A percentile compares a stretch with the other conserved stretches of the same genome.
Conservation (phyloP, 2,329 filamentous ascomycete genomes). For the Tolypocladium pustulatum region DNA sequence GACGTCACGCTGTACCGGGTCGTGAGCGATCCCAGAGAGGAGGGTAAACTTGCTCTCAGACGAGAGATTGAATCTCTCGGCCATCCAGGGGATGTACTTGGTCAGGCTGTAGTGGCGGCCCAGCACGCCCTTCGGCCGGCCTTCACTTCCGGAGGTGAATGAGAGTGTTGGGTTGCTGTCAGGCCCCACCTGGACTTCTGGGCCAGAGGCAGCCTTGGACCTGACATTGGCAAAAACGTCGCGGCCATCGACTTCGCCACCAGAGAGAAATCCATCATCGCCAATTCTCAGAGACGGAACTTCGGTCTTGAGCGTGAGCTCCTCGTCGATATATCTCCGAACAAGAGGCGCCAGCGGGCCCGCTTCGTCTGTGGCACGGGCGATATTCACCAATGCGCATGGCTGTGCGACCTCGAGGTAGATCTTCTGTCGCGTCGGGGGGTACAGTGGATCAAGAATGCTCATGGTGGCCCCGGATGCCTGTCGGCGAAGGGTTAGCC, state of each 20-base stretch:
- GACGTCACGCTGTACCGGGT: constrained; percentile 61
- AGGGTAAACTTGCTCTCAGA: constrained; percentile 69
- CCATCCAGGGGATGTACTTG: constrained; percentile 92
- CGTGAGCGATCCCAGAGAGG: constrained; percentile 75
- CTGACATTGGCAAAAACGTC: constrained; percentile 53
- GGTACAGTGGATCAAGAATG: not conserved
- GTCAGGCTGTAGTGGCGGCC: constrained; percentile 80
- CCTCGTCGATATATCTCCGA: constrained; percentile 57
- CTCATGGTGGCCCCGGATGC: not conserved
- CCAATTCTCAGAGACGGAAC: constrained; percentile 63
- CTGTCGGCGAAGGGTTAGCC: too few relatives aligned
- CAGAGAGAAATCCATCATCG: constrained; percentile 61
- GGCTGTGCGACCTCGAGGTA: not conserved
- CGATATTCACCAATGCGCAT: not conserved
- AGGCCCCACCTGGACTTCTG: constrained; percentile 72
- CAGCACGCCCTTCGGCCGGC: constrained; percentile 74
- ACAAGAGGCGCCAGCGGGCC: constrained; percentile 41
- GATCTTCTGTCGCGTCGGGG: not conserved
- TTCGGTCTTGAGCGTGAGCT: constrained; percentile 61
- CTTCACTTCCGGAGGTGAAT: constrained; percentile 68
- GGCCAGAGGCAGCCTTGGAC: constrained; percentile 42
- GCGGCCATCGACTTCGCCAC: constrained; percentile 52
- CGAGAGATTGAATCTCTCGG: constrained; percentile 64
- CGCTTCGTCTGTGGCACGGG: not conserved
- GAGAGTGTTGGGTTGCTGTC: constrained; percentile 70